Evolutionary conservation across 805 yeast species (phyloP).

Genomic region (Scheffersomyces stipitis): DNA sequence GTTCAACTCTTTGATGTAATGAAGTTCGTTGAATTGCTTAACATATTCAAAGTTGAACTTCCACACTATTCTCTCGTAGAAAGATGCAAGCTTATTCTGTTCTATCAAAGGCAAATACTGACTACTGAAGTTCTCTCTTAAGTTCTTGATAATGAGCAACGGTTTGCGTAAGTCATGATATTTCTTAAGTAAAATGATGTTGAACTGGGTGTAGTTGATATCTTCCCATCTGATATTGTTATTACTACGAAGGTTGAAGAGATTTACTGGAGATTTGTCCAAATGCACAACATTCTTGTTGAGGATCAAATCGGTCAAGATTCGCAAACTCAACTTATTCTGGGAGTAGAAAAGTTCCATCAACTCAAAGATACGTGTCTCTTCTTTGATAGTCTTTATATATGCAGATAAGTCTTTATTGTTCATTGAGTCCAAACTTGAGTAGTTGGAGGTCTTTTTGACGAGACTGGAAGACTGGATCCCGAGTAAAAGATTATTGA

Average conservation of each 20-base stretch:
- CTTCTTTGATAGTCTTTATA: slow-evolving; percentile 13
- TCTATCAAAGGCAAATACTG: slow-evolving; percentile 25
- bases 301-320: slow-evolving; percentile 25
- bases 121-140: slow-evolving; percentile 26
- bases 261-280: slow-evolving; percentile 15
- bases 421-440: slow-evolving; percentile 12
- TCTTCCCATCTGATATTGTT: slow-evolving; percentile 8
- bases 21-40: slow-evolving; percentile 17
- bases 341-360: slow-evolving; percentile 24
- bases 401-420: slow-evolving; percentile 17
- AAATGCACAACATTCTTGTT: slow-evolving; percentile 20
- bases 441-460: slow-evolving; percentile 4
- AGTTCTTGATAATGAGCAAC: slow-evolving; percentile 25
- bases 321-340: slow-evolving; percentile 22
- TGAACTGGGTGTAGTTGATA: slow-evolving; percentile 24
- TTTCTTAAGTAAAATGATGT: slow-evolving; percentile 35
- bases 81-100: slow-evolving; percentile 24
- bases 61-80: slow-evolving; percentile 44
- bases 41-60: slow-evolving; percentile 38
- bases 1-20: slow-evolving; percentile 22
- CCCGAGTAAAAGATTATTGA: slow-evolving; percentile 25
- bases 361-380: slow-evolving; percentile 11
- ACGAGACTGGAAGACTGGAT: slow-evolving; percentile 14
- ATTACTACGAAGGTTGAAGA: slow-evolving; percentile 16
- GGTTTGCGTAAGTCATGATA: slow-evolving; percentile 35